phyloP scores from a whole-genome alignment of 495 filamentous ascomycete genomes.

The Viridothelium virens region DNA sequence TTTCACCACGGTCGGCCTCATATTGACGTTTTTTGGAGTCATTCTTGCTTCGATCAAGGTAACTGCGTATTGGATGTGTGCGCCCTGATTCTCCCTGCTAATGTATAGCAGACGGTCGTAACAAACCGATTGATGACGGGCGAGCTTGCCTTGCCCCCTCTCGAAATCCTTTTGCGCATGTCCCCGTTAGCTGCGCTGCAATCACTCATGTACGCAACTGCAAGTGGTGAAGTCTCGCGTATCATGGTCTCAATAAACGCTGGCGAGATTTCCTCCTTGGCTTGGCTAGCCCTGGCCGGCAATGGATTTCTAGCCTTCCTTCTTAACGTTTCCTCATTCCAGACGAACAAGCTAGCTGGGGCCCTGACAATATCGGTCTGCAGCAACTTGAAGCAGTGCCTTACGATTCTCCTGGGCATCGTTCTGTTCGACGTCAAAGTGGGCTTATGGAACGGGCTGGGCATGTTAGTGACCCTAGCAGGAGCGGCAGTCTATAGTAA shows the following conservation, averaged over 20 bases:
- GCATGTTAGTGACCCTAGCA: constrained; percentile 35
- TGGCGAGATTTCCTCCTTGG: constrained; percentile 18
- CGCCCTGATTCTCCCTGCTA: neutral
- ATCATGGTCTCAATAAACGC: constrained; percentile 25
- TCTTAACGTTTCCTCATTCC: constrained; percentile 49
- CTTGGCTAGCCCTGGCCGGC: constrained; percentile 31
- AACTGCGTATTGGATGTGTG: neutral
- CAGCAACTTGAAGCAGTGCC: constrained; percentile 51
- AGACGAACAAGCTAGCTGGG: constrained; percentile 49
- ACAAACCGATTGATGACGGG: constrained; percentile 52
- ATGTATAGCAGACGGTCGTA: constrained; percentile 37
- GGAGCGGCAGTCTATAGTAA: constrained; percentile 44
- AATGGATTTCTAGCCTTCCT: constrained; percentile 48
- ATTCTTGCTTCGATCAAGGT: constrained; percentile 47
- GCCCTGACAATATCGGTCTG: constrained; percentile 52
- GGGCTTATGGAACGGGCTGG: constrained; percentile 40
- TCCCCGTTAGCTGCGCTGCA: constrained; percentile 48
- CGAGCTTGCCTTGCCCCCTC: constrained; percentile 41
- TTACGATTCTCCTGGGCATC: constrained; percentile 50
- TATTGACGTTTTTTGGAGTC: constrained; percentile 47
- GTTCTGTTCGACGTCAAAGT: constrained; percentile 46
- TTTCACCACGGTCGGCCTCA: constrained; percentile 46
- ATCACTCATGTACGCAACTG: constrained; percentile 42
- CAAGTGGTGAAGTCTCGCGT: constrained; percentile 40
- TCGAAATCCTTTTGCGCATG: constrained; percentile 50